Evolutionary conservation across 352 stramenopile genomes (phyloP).

Genomic region (Saprolegnia diclina): DNA sequence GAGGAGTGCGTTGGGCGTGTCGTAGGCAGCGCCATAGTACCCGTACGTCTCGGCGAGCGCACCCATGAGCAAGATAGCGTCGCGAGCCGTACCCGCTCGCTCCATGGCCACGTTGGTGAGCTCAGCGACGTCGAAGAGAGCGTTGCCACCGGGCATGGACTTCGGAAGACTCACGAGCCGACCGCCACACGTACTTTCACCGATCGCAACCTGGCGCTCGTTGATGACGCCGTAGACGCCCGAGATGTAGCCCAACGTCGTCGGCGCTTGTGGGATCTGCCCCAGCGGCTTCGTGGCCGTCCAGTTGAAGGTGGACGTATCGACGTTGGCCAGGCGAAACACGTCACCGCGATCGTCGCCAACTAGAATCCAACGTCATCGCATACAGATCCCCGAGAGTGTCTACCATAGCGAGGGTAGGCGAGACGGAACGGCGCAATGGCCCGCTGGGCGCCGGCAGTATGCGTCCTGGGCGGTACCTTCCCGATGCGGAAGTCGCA

Average conservation of each 20-base stretch:
- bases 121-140: constrained; percentile 84
- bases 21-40: constrained; percentile 81
- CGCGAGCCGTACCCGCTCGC: constrained; percentile 65
- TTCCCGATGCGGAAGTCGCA: constrained; percentile 82
- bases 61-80: constrained; percentile 89
- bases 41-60: constrained; percentile 88
- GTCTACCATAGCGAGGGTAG: constrained; percentile 72
- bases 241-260: constrained; percentile 76
- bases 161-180: constrained; percentile 54
- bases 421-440: constrained; percentile 50
- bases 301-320: constrained; percentile 66
- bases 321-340: constrained; percentile 55
- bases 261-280: constrained; percentile 52
- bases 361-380: constrained; percentile 35
- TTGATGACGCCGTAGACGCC: constrained; percentile 81
- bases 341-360: constrained; percentile 49
- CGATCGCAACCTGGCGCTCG: constrained; percentile 73
- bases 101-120: constrained; percentile 88
- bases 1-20: constrained; percentile 37
- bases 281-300: constrained; percentile 50
- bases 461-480: constrained; percentile 52
- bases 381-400: not conserved
- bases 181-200: constrained; percentile 72
- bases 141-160: constrained; percentile 55
- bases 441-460: constrained; percentile 40